Conservation (phyloP, 75 land plant species). For the Adiantum capillusveneris region DNA sequence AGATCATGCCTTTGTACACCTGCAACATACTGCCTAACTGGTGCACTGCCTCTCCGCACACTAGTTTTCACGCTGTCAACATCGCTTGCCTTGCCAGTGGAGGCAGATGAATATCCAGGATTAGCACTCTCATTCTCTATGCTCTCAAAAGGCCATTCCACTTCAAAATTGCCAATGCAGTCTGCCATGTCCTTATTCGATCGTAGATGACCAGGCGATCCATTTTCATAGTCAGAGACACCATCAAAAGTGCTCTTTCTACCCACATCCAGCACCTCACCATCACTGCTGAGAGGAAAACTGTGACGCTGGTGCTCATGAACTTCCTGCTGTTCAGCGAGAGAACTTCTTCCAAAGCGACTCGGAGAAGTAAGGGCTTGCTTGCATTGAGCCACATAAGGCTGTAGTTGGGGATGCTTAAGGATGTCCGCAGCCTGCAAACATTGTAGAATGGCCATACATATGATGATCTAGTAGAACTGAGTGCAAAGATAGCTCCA, state of each 20-base stretch:
- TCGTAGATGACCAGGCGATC: no score
- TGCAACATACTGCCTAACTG: neutral
- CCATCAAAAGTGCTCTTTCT: conserved; percentile 21
- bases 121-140: conserved; percentile 10
- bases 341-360: neutral
- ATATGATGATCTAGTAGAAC: conserved; percentile 1
- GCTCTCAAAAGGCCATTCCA: conserved; percentile 16
- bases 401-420: conserved; percentile 56
- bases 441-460: conserved; percentile 1
- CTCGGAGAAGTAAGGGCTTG: conserved; percentile 10
- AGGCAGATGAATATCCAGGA: neutral
- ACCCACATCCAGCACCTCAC: conserved; percentile 9
- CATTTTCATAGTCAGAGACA: conserved; percentile 7
- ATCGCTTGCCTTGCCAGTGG: neutral
- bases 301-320: conserved; percentile 8
- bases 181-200: conserved; percentile 1
- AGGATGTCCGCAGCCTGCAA: conserved; percentile 65
- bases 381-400: conserved; percentile 44
- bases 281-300: conserved; percentile 11
- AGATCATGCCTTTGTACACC: neutral
- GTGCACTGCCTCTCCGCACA: neutral
- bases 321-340: conserved; percentile 4
- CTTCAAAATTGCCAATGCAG: neutral
- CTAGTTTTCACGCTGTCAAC: neutral
- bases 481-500: neutral